Base-by-base conservation (phyloP, 306 rosid species). In the Rosa persica region DNA sequence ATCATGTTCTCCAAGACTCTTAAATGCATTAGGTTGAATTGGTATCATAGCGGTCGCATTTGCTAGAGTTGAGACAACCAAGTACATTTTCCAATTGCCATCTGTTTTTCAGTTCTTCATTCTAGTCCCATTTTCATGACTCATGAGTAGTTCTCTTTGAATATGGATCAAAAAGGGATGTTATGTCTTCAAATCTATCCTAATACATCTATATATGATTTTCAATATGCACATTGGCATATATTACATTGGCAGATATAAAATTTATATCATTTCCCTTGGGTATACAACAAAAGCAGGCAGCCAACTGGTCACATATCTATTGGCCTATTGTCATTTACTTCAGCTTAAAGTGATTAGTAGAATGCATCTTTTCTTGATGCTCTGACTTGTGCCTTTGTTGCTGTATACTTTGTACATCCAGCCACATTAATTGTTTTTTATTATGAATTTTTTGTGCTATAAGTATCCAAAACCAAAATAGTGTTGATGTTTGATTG, bases 401-500 rank as follows among this genome's bases (percentile, higher is more conserved):
- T 64, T 64, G 44, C 44, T 64, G n/a, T 64, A 7, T 30, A 17
- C n/a, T 64, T 13, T 64, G 44, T 7, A 30, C 8, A 15, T 36
- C 12, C n/a, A 64, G 44, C 40, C 17, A 5, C 19, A 30, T 11
- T 27, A 27, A 34, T 61, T 25, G 8, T 25, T 27, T 25, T 64
- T 25, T 34, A n/a, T 22, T 16, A 4, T 17, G 9, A 30, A 19
- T 30, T 34, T 60, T 3, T 25, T 34, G 20, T 5, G 43, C 12
- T 16, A 6, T 1, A 62, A 30, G 22, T 30, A 64, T 64, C 22
- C 43, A 8, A 30, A 62, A 71, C 2, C 27, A 19, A 20, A 16
- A n/a, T 8, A 40, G 25, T 72, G 66, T 76, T 34, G 66, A 36
- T 85, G 73, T 75, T 76, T 76, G 39, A 34, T 78, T 86, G 72